Base-by-base conservation (phyloP, 495 filamentous ascomycete species). In the Annulohypoxylon nitens region DNA sequence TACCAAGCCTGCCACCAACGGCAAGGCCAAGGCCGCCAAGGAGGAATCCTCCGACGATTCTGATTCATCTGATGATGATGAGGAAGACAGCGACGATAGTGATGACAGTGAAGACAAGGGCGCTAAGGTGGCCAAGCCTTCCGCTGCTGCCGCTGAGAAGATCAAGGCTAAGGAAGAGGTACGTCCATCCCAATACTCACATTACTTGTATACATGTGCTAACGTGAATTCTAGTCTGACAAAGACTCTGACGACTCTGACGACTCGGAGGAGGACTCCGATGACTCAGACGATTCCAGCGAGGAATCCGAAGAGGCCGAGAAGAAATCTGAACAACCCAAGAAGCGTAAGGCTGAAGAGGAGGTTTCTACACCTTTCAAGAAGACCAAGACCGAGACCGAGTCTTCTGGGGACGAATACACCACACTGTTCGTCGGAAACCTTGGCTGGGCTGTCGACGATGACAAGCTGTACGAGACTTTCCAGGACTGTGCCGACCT, bases 381-480 rank as follows among this genome's bases (percentile, higher is more conserved):
- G 90, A 97, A 97, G 89, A 82, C 84, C 79, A 98, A 97, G 91
- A 88, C 88, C 18, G 89, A 89, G 37, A 88, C 88, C 18, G 89
- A 89, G 37, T 85, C 74, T 34, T 75, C 71, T 18, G 76, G 75
- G 41, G 86, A 87, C 8, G 87, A 89, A 78, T 86, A 85, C 69
- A 86, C 87, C 20, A 87, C 86, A 75, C 90, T 98, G 54, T 98
- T 97, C 83, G 89, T 97, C 73, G 97, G 96, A 71, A 95, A 94
- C 84, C 87, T 99, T 64, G 95, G 93, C 76, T 99, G 94, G 94
- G 95, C 91, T 76, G 86, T 99, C 58, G 94, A 97, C 76, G 96
- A 98, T 81, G 92, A 96, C 69, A 93, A 91, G 89, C 90, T 99
- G 61, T 87, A 87, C 69, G 88, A 91, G 72, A 92, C 97, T 82